Base-by-base conservation (phyloP, 1,139 yeast species). In the Debaryomyces sp. region DNA sequence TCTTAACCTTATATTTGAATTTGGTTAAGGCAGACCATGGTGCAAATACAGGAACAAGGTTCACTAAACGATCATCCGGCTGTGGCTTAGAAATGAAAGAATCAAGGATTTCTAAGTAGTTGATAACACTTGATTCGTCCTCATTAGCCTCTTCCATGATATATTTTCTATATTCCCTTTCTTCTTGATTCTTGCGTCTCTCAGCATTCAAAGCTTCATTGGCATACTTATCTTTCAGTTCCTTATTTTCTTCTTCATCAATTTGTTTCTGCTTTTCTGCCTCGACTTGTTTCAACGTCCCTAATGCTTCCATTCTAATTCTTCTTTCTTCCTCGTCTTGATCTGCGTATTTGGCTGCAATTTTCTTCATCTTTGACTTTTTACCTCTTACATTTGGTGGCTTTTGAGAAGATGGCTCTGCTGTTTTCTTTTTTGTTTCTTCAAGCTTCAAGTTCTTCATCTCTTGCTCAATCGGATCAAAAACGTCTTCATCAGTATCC, bases 301-400 rank as follows among this genome's bases (percentile, higher is more conserved):
- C 99, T 44, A 94, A 71, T 1, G 87, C 87, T 51, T 87, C 84
- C 88, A 92, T 82, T 52, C 94, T 78, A 51, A 85, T 60, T 44
- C 69, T 62, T 49, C 91, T 79, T 59, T 94, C 98, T 49, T 89
- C 96, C 48, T 90, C 97, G 62, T 92, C 98, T 66, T 92, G 98
- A 52, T 87, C 91, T 1, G 85, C 91, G 62, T 94, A 94, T 61
- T 91, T 92, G 46, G 81, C 76, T 26, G 87, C 87, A 48, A 89
- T 87, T 64, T 89, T 92, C 73, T 89, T 90, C 66, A 88, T 63
- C 62, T 91, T 91, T 21, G 88, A 85, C 62, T 86, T 89, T 67
- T 88, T 90, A 43, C 97, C 97, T 60, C 97, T 82, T 2, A 86
- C 84, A 40, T 72, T 77, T 45, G 57, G 67, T 41, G 56, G 67